phyloP scores from a whole-genome alignment of 1,284 basidiomycete species.

The Ustilago curta region DNA sequence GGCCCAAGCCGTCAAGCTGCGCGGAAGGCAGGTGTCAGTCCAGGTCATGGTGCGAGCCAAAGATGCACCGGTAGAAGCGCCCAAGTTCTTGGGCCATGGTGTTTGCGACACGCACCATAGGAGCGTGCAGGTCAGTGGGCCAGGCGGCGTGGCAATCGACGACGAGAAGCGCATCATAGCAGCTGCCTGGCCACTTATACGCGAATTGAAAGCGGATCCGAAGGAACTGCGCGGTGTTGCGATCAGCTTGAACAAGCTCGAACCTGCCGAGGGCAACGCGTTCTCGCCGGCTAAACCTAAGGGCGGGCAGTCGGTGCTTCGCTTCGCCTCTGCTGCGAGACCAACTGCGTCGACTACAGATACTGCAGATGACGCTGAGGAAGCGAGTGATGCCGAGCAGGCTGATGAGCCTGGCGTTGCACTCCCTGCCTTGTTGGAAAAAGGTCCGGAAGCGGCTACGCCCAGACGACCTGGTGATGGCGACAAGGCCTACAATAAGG shows the following conservation, averaged over 20 bases:
- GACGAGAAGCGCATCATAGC: conserved; percentile 79
- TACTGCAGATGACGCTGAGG: conserved; percentile 17
- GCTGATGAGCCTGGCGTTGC: conserved; percentile 29
- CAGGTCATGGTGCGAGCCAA: conserved; percentile 87
- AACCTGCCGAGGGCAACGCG: conserved; percentile 49
- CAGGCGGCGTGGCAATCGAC: conserved; percentile 74
- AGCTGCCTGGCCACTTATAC: conserved; percentile 82
- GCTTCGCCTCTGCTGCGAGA: conserved; percentile 14
- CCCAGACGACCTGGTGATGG: conserved; percentile 12
- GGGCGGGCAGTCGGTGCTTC: conserved; percentile 37
- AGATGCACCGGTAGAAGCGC: conserved; percentile 87
- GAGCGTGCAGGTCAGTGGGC: conserved; percentile 74
- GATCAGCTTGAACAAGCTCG: conserved; percentile 90
- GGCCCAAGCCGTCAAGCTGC: conserved; percentile 77
- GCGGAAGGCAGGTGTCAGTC: conserved; percentile 79
- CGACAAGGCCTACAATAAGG: background rate
- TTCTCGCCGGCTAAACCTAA: conserved; percentile 30
- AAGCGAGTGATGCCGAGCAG: conserved; percentile 23
- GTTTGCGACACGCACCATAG: conserved; percentile 85
- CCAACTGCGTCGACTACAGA: background rate
- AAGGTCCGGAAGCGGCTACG: conserved; percentile 37
- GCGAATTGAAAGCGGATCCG: conserved; percentile 81
- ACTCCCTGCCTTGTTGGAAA: conserved; percentile 30
- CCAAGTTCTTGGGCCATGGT: conserved; percentile 97
- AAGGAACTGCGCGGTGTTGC: conserved; percentile 91